Percentiles rank a stretch among this genome's conserved stretches.
phyloP scores from a whole-genome alignment of 2,329 filamentous ascomycete species.

The Nothopassalora personata region DNA sequence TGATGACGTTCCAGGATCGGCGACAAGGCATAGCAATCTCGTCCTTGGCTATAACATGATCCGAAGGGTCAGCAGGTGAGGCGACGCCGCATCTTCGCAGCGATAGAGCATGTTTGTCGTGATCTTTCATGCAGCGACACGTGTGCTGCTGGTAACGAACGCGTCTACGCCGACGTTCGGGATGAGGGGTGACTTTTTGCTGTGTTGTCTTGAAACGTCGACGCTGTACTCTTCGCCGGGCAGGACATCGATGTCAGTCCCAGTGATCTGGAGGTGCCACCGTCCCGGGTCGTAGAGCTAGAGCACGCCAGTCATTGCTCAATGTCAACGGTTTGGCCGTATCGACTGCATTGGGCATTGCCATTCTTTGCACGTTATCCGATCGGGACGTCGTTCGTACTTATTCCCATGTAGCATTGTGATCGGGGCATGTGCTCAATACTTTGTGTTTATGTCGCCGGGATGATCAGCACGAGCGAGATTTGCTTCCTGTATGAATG shows the following conservation, averaged over 20 bases:
- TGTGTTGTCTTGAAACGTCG: background rate
- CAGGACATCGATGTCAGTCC: background rate
- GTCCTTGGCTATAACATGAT: background rate
- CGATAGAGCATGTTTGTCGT: background rate
- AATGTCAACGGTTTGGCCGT: background rate
- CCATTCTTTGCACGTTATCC: background rate
- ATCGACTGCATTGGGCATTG: background rate
- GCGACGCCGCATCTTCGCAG: background rate
- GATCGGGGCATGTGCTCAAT: slow-evolving; percentile 2
- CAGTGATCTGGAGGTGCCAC: background rate
- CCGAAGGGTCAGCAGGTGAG: background rate
- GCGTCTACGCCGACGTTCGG: background rate
- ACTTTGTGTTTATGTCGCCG: background rate
- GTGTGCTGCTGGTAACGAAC: background rate
- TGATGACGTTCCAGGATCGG: background rate
- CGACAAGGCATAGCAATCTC: background rate
- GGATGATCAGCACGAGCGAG: background rate
- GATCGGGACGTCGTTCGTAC: background rate
- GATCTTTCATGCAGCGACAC: background rate
- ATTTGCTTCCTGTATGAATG: background rate
- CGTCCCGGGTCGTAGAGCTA: background rate
- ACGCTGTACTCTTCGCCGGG: background rate
- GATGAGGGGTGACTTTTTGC: background rate
- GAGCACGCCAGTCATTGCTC: background rate
- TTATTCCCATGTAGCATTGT: background rate